A percentile compares a stretch with the other conserved stretches of the same genome.
phyloP scores from a whole-genome alignment of 2,329 filamentous ascomycete genomes.

The Paecilomyces formosus region DNA sequence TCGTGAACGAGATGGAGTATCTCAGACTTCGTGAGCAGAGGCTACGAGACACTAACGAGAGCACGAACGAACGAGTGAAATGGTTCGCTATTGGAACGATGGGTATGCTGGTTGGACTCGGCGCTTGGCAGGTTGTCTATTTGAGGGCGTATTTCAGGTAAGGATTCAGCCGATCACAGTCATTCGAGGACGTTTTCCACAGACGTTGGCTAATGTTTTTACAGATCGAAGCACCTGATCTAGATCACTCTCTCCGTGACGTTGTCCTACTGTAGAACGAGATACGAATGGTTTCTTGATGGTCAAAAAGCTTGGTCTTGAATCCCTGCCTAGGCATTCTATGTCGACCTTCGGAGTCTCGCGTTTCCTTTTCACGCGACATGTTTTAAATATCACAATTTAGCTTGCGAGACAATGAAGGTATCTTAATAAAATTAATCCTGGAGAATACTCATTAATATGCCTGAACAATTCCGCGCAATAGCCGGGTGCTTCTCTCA shows the following conservation, averaged over 20 bases:
- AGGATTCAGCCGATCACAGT: too few species aligned
- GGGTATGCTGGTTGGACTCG: slow-evolving; percentile 78
- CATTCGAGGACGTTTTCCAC: too few species aligned
- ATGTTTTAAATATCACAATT: not conserved
- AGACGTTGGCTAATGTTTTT: slow-evolving; percentile 1
- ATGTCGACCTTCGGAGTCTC: not conserved
- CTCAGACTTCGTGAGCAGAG: slow-evolving; percentile 84
- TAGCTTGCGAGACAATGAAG: not conserved
- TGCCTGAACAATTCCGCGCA: not conserved
- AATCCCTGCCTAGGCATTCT: not conserved
- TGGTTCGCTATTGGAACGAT: slow-evolving; percentile 97
- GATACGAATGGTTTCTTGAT: not conserved
- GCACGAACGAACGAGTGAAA: slow-evolving; percentile 96
- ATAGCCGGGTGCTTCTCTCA: not conserved
- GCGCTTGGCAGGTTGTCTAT: slow-evolving; percentile 97
- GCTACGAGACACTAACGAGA: slow-evolving; percentile 97
- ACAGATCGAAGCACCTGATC: slow-evolving; percentile 63
- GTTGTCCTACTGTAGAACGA: slow-evolving; percentile 1
- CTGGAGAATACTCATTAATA: not conserved
- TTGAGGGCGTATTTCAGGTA: slow-evolving; percentile 92
- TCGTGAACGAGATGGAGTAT: slow-evolving; percentile 95
- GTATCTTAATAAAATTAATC: not conserved
- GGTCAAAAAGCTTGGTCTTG: not conserved
- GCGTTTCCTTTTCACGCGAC: not conserved
- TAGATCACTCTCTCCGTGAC: slow-evolving; percentile 25